A percentile compares a stretch with the other conserved stretches of the same genome.
phyloP scores from a whole-genome alignment of 2,329 filamentous ascomycete species.

The Aspergillus uvarum region DNA sequence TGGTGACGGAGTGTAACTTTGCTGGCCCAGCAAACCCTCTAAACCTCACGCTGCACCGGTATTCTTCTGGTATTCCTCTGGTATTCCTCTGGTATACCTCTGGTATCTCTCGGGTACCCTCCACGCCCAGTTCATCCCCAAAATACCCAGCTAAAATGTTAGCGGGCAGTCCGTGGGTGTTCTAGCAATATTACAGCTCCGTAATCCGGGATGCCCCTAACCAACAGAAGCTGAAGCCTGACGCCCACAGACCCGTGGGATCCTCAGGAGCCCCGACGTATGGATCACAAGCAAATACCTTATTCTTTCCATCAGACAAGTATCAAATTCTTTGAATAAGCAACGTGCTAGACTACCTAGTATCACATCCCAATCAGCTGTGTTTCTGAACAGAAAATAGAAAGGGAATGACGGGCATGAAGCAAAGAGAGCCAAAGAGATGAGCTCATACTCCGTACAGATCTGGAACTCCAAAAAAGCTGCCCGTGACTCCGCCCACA shows the following conservation, averaged over 20 bases:
- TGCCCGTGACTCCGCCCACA: conserved; percentile 13
- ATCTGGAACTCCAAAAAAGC: conserved; percentile 6
- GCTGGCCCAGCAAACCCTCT: background rate
- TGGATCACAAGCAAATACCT: background rate
- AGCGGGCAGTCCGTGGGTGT: background rate
- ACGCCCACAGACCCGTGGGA: background rate
- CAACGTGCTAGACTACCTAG: no score
- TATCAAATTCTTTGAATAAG: no score
- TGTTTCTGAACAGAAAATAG: background rate
- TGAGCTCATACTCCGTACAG: conserved; percentile 15
- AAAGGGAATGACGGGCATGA: background rate
- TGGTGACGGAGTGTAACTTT: no score
- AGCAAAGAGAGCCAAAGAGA: background rate
- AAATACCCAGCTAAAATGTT: background rate
- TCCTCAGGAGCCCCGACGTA: background rate
- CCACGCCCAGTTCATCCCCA: background rate
- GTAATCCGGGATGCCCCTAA: background rate
- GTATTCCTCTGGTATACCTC: background rate
- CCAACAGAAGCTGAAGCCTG: background rate
- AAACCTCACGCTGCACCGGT: background rate
- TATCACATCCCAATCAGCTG: no score
- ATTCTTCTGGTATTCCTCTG: background rate
- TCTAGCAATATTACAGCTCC: background rate
- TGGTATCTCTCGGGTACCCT: background rate
- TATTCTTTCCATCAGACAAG: background rate